A percentile compares a stretch with the other conserved stretches of the same genome.
phyloP scores from a whole-genome alignment of 345 rosid species.

The Kernera saxatilis region DNA sequence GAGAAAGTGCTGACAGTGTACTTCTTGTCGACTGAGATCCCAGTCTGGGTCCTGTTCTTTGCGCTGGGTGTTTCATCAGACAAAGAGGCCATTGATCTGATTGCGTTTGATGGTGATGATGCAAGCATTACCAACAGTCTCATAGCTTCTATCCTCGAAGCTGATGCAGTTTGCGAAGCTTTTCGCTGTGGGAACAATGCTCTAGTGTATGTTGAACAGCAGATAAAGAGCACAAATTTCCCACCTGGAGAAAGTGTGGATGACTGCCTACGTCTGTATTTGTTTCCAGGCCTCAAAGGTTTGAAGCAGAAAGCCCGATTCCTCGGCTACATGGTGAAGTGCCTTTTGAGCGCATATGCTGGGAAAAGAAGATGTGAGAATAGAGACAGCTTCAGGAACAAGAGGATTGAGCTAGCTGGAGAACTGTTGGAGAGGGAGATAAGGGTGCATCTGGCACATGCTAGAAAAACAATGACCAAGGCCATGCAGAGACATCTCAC shows the following conservation, averaged over 20 bases:
- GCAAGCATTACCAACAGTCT: constrained; percentile 50
- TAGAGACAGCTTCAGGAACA: constrained; percentile 79
- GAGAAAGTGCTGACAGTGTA: constrained; percentile 66
- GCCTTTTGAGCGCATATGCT: constrained; percentile 61
- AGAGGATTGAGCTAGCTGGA: constrained; percentile 81
- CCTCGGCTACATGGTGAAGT: constrained; percentile 87
- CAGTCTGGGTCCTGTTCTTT: constrained; percentile 79
- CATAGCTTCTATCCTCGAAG: constrained; percentile 59
- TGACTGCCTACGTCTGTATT: constrained; percentile 48
- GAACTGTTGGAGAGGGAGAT: constrained; percentile 86
- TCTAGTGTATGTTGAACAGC: constrained; percentile 32
- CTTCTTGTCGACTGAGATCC: constrained; percentile 71
- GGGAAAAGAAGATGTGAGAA: constrained; percentile 76
- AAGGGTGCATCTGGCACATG: constrained; percentile 67
- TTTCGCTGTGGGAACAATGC: constrained; percentile 52
- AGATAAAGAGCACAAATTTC: constrained; percentile 49
- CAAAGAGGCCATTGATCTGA: constrained; percentile 56
- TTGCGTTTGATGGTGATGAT: constrained; percentile 50
- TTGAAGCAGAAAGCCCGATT: constrained; percentile 70
- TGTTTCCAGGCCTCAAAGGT: constrained; percentile 65
- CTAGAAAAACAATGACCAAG: constrained; percentile 67
- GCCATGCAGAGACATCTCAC: constrained; percentile 70
- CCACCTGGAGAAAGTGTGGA: constrained; percentile 64
- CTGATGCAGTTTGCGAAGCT: constrained; percentile 50
- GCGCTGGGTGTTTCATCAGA: constrained; percentile 78